These are phyloP conservation scores for Lobosporangium transversale DNA, from an alignment of 192 early-diverging fungal species.

Conservation along the genomic window DNA sequence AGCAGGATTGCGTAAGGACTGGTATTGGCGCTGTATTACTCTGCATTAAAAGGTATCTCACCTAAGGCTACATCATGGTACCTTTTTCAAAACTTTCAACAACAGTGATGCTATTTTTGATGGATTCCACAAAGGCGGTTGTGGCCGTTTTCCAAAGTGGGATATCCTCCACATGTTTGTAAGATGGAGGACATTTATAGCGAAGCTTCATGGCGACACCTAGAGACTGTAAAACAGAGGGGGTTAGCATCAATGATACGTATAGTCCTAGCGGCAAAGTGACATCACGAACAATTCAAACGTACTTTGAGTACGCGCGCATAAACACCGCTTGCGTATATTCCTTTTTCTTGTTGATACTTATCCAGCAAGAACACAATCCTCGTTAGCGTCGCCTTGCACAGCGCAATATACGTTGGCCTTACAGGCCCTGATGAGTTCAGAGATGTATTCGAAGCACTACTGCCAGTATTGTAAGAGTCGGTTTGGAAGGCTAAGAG, in stretches of 20 bases:
- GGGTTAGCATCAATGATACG: background rate
- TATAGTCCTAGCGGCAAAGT: background rate
- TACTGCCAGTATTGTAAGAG: slow-evolving; percentile 4
- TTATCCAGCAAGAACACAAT: slow-evolving; percentile 66
- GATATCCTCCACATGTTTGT: slow-evolving; percentile 69
- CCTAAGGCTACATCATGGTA: too few species aligned
- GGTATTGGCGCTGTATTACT: background rate
- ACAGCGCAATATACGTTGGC: slow-evolving; percentile 81
- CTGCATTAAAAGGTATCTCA: too few species aligned
- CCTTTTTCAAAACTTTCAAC: slow-evolving; percentile 53
- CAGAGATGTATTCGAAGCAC: background rate
- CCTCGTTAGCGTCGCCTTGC: slow-evolving; percentile 67
- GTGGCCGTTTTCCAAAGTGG: slow-evolving; percentile 81
- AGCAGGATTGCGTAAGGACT: background rate
- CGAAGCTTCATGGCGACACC: slow-evolving; percentile 79
- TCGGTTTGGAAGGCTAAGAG: slow-evolving; percentile 24
- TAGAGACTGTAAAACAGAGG: slow-evolving; percentile 54
- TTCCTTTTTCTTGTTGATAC: slow-evolving; percentile 53
- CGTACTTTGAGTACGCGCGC: slow-evolving; percentile 59
- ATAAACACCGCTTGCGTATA: slow-evolving; percentile 67
- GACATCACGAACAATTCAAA: too few species aligned
- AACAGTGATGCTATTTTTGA: slow-evolving; percentile 59
- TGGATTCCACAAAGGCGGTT: slow-evolving; percentile 66
- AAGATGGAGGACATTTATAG: slow-evolving; percentile 79
- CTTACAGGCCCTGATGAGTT: slow-evolving; percentile 28